phyloP scores from a whole-genome alignment of 2,329 filamentous ascomycete genomes.

The Nannizziopsis barbatae region DNA sequence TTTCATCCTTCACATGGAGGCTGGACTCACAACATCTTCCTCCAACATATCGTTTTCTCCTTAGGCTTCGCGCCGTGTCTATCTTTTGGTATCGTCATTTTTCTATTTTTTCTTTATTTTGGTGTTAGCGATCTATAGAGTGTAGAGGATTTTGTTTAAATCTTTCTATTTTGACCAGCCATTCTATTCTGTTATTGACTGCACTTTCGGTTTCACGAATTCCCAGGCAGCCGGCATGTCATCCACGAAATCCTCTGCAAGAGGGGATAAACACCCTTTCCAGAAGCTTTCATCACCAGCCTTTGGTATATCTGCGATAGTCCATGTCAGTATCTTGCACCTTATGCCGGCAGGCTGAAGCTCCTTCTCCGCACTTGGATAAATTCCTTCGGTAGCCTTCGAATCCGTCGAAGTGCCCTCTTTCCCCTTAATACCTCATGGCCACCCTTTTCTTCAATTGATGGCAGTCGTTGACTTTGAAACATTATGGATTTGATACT shows the following conservation, averaged over 20 bases:
- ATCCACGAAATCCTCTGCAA: neutral
- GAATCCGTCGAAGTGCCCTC: too few relatives aligned
- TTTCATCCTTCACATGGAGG: too few relatives aligned
- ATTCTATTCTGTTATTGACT: neutral
- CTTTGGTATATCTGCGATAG: slow-evolving; percentile 31
- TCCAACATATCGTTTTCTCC: neutral
- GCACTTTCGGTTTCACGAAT: neutral
- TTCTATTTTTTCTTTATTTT: neutral
- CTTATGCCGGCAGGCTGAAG: neutral
- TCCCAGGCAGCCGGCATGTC: neutral
- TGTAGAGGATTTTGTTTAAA: neutral
- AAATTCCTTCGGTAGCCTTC: too few relatives aligned
- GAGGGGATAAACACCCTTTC: slow-evolving; percentile 29
- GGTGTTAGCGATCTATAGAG: neutral
- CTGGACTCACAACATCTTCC: too few relatives aligned
- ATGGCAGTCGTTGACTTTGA: too few relatives aligned
- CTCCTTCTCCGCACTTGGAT: too few relatives aligned
- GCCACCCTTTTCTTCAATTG: too few relatives aligned
- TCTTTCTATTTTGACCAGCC: neutral
- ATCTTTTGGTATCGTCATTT: neutral
- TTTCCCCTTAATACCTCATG: neutral
- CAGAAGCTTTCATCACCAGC: slow-evolving; percentile 36
- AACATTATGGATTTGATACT: neutral
- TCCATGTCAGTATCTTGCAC: slow-evolving; percentile 29
- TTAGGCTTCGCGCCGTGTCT: neutral